These are phyloP conservation scores for Sugiyamaella smithiae DNA, from an alignment of 805 yeast species.

Conservation along the genomic window DNA sequence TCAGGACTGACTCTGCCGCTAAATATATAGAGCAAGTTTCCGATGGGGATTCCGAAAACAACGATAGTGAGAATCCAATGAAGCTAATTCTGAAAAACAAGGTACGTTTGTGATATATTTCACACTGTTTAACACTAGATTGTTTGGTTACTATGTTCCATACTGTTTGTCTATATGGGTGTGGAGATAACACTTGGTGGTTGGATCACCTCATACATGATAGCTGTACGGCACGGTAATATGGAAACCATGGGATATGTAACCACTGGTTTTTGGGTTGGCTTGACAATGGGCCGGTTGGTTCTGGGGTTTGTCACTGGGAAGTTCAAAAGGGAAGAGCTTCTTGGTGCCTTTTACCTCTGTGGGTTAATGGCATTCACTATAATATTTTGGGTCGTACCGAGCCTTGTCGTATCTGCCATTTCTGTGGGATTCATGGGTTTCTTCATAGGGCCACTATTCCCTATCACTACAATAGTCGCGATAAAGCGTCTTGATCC, in stretches of 20 bases:
- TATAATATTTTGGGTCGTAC: constrained; percentile 48
- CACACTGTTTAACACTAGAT: neutral
- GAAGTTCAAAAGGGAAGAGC: constrained; percentile 18
- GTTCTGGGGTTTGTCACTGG: constrained; percentile 43
- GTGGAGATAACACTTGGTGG: constrained; percentile 67
- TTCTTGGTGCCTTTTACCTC: constrained; percentile 29
- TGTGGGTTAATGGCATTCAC: constrained; percentile 39
- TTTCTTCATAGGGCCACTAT: constrained; percentile 61
- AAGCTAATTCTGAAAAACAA: neutral
- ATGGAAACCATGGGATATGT: constrained; percentile 53
- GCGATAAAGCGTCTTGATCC: constrained; percentile 60
- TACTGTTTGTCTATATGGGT: constrained; percentile 64
- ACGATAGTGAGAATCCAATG: neutral
- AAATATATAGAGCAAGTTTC: constrained; percentile 12
- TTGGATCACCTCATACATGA: constrained; percentile 63
- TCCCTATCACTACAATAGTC: constrained; percentile 67
- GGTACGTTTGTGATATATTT: neutral
- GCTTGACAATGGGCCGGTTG: constrained; percentile 64
- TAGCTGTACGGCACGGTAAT: constrained; percentile 51
- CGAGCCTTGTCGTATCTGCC: constrained; percentile 45
- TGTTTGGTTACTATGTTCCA: constrained; percentile 37
- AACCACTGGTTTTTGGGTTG: constrained; percentile 71
- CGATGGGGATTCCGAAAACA: constrained; percentile 2
- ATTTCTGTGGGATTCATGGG: constrained; percentile 50
- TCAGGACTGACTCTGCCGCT: constrained; percentile 33